A percentile compares a stretch with the other conserved stretches of the same genome.
Conservation (phyloP, 208 protist species). For the Leishmania braziliensis region DNA sequence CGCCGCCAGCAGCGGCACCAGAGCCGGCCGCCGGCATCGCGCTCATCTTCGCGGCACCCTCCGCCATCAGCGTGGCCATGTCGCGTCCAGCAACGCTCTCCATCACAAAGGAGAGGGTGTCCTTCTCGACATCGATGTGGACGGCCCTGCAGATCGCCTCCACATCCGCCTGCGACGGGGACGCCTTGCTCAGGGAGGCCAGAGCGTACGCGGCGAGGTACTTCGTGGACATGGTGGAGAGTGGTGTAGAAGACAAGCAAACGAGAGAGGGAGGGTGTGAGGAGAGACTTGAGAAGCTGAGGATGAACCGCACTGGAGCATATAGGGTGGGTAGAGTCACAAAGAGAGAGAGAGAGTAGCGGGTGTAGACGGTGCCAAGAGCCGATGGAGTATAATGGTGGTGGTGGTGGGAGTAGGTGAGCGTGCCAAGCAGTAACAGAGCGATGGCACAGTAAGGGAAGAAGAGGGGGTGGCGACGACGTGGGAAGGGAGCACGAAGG, state of each 20-base stretch:
- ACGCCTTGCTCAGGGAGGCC: conserved; percentile 75
- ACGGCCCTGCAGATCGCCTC: conserved; percentile 88
- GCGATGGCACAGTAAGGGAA: background rate
- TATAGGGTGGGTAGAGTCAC: background rate
- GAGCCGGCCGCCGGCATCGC: conserved; percentile 18
- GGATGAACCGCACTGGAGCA: background rate
- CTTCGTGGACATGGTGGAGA: conserved; percentile 77
- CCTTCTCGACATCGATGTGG: conserved; percentile 65
- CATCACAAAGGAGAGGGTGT: conserved; percentile 83
- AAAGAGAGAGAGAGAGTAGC: background rate
- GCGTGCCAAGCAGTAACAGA: background rate
- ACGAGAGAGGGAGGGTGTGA: background rate
- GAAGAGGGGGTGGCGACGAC: background rate
- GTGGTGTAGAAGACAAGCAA: background rate
- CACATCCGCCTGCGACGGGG: conserved; percentile 78
- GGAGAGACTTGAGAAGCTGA: background rate
- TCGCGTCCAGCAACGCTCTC: conserved; percentile 75
- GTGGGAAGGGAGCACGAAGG: background rate
- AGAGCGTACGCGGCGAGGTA: conserved; percentile 94
- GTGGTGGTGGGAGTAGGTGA: background rate
- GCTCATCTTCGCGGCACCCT: conserved; percentile 85
- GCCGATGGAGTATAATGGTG: background rate
- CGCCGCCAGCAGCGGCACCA: conserved; percentile 30
- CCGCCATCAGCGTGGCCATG: conserved; percentile 75
- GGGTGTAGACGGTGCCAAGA: background rate